A percentile compares a stretch with the other conserved stretches of the same genome.
These are phyloP conservation scores for Fusarium kyushuense DNA, from an alignment of 2,329 filamentous ascomycete species.

Conservation along the genomic window DNA sequence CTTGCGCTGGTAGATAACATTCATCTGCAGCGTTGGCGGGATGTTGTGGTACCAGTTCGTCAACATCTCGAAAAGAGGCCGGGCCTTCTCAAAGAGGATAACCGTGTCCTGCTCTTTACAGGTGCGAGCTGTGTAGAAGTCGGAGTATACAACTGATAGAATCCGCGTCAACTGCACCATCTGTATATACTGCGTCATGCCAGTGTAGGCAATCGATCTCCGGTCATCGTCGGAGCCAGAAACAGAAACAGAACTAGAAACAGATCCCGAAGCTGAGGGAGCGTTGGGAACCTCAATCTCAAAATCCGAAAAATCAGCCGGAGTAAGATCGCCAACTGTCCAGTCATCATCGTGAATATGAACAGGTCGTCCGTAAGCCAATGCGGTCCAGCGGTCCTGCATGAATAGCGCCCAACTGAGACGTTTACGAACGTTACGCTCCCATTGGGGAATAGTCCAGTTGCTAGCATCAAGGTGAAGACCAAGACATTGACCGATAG, in stretches of 20 bases:
- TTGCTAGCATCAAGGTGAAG: constrained; percentile 66
- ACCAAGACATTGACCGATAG: constrained; percentile 64
- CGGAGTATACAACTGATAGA: constrained; percentile 60
- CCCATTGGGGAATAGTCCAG: constrained; percentile 70
- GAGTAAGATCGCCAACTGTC: constrained; percentile 45
- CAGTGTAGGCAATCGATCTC: constrained; percentile 53
- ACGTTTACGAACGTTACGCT: constrained; percentile 67
- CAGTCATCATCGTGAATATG: constrained; percentile 51
- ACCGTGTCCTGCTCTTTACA: constrained; percentile 50
- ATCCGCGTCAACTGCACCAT: constrained; percentile 61
- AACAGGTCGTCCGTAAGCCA: constrained; percentile 48
- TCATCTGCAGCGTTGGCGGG: constrained; percentile 59
- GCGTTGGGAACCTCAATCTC: constrained; percentile 32
- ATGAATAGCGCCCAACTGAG: constrained; percentile 71
- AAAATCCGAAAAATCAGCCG: constrained; percentile 52
- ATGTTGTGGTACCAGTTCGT: constrained; percentile 61
- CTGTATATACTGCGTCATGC: constrained; percentile 58
- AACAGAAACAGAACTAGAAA: constrained; percentile 32
- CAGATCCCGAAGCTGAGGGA: constrained; percentile 18
- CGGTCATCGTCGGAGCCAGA: constrained; percentile 46
- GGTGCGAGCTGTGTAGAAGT: constrained; percentile 56
- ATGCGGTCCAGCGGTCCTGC: constrained; percentile 67
- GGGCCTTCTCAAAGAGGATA: constrained; percentile 59
- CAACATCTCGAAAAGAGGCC: constrained; percentile 61
- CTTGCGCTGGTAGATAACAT: constrained; percentile 56